Evolutionary conservation across 2,329 filamentous ascomycete species (phyloP).

Genomic region (Fusarium sp.): DNA sequence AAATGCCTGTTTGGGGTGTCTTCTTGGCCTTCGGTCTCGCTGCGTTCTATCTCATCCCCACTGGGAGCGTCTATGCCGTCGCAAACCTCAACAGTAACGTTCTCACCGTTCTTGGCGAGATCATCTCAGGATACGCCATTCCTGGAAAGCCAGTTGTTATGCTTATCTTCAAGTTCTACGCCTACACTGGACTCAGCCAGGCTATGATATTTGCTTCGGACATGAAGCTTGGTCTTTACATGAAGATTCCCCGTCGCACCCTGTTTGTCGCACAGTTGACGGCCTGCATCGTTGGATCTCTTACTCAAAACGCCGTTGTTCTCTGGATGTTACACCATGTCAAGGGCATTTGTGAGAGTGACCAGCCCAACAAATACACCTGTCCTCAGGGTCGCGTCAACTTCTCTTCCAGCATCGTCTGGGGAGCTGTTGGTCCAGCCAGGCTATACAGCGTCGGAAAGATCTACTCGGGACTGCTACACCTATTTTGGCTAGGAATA

Average conservation of each 20-base stretch:
- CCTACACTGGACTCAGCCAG: neutral
- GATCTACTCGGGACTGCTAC: neutral
- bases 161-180: slow-evolving; percentile 9
- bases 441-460: neutral
- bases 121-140: neutral
- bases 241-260: neutral
- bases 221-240: slow-evolving; percentile 4
- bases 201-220: slow-evolving; percentile 7
- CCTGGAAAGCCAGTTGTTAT: slow-evolving; percentile 1
- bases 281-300: neutral
- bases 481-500: neutral
- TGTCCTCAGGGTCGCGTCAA: slow-evolving; percentile 4
- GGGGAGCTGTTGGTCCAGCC: neutral
- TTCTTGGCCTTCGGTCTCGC: neutral
- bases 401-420: neutral
- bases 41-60: neutral
- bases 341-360: neutral
- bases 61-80: neutral
- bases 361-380: neutral
- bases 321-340: slow-evolving; percentile 3
- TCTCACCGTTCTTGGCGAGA: neutral
- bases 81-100: slow-evolving; percentile 4
- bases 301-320: neutral
- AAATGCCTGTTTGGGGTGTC: slow-evolving; percentile 8
- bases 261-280: neutral